Evolutionary conservation across 768 basidiomycete species (phyloP).

Genomic region (Rhodosporidiobolus sp.): DNA sequence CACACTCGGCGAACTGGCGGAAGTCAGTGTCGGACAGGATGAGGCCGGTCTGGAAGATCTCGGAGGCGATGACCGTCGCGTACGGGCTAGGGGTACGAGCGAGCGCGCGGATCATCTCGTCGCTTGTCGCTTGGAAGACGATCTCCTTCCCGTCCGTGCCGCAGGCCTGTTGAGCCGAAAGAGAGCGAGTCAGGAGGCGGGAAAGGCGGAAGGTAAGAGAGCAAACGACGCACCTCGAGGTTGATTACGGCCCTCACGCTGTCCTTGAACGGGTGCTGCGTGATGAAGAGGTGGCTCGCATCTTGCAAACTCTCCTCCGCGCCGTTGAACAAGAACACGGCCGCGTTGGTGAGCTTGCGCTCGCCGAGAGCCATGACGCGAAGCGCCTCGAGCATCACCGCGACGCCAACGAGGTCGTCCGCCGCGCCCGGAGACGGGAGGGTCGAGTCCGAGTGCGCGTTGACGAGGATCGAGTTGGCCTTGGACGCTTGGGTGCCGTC

Average conservation of each 20-base stretch:
- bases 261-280: conserved; percentile 62
- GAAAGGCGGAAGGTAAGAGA: no score
- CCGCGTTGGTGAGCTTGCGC: conserved; percentile 67
- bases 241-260: conserved; percentile 85
- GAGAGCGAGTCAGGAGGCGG: not conserved
- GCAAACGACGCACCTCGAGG: conserved; percentile 59
- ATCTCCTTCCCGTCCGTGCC: conserved; percentile 82
- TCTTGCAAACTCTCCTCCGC: conserved; percentile 95
- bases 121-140: conserved; percentile 84
- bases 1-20: conserved; percentile 78
- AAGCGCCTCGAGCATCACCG: conserved; percentile 85
- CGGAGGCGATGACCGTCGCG: conserved; percentile 83
- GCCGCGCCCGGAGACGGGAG: conserved; percentile 78
- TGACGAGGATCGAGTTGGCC: conserved; percentile 74
- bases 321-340: conserved; percentile 88
- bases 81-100: conserved; percentile 80
- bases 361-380: conserved; percentile 67
- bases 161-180: conserved; percentile 58
- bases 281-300: conserved; percentile 82
- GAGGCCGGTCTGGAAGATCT: conserved; percentile 87
- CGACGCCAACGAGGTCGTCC: conserved; percentile 83
- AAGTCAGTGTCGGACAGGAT: conserved; percentile 93
- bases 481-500: conserved; percentile 69
- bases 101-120: conserved; percentile 91
- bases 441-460: conserved; percentile 84